Base-by-base conservation (phyloP, 306 rosid species). In the Amphicarpaea edgeworthii region DNA sequence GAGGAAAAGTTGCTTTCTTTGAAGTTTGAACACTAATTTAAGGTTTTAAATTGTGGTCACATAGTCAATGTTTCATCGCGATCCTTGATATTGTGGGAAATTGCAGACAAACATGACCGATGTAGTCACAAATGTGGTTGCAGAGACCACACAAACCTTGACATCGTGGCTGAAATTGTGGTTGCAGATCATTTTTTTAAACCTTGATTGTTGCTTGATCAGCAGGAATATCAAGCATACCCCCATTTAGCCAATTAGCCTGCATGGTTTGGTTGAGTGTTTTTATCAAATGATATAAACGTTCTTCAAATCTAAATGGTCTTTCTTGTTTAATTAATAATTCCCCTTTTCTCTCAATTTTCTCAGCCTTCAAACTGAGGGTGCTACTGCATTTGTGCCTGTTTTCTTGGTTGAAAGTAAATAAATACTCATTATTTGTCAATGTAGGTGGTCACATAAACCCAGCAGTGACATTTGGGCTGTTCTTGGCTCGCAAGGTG, bases 401-500 rank as follows among this genome's bases (percentile, higher is more conserved):
- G 37, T 54, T 72, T 55, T 21, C 53, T 40, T 57, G 42, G 16
- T 41, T 59, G 34, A 12, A 71, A 32, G 23, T 15, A 20, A 12
- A 70, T 4, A 67, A 42, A 20, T 4, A 70, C 9, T 34, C 21
- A 28, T 28, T 19, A 45, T 46, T 60, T 45, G 37, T 5, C 3
- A 30, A 5, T 15, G 58, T 78, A 88, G 96, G 96, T 26, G 96
- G 96, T 24, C 96, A 91, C 77, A 91, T 91, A 12, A 90, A 90
- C 83, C 96, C 96, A 61, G 96, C 96, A 1, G 96, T 88, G 77
- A 90, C 96, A 8, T 87, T 91, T 50, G 96, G 96, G 77, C 86
- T 91, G 9, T 66, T 81, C 32, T 74, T 91, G 90, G 96, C 93
- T 15, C 83, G 96, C 2, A 91, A 91, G 81, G 90, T 91, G 73